Evolutionary conservation across 2,329 filamentous ascomycete species (phyloP).

Genomic region (Colletotrichum lentis): DNA sequence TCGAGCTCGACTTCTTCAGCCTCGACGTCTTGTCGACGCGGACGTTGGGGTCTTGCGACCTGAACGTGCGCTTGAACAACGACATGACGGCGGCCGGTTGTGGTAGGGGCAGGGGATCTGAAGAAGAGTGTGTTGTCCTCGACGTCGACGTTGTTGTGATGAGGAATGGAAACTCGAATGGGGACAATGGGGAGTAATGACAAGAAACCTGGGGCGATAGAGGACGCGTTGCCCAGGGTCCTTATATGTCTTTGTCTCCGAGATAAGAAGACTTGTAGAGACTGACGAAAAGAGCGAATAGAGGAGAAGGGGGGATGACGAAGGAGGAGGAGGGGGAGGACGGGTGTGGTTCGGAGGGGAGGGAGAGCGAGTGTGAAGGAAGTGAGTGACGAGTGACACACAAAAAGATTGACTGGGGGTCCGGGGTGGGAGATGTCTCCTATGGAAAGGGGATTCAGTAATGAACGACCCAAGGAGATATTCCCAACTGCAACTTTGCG

Average conservation of each 20-base stretch:
- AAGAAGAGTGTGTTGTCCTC: conserved; percentile 26
- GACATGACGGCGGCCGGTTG: conserved; percentile 61
- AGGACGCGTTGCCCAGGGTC: conserved; percentile 28
- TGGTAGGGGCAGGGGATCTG: conserved; percentile 26
- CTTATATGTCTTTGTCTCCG: conserved; percentile 35
- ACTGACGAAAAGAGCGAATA: conserved; percentile 62
- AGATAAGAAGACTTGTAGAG: conserved; percentile 49
- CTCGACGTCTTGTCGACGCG: conserved; percentile 89
- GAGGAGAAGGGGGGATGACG: conserved; percentile 29
- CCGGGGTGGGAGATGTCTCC: conserved; percentile 62
- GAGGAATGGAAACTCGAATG: conserved; percentile 38
- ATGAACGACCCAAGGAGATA: conserved; percentile 61
- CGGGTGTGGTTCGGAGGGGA: conserved; percentile 37
- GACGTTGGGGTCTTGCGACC: conserved; percentile 70
- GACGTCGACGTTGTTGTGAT: conserved; percentile 21
- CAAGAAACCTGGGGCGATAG: conserved; percentile 48
- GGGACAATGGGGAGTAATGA: conserved; percentile 44
- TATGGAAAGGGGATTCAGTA: conserved; percentile 46
- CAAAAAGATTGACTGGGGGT: conserved; percentile 60
- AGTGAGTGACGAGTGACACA: conserved; percentile 49
- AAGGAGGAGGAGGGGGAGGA: conserved; percentile 47
- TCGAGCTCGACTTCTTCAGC: conserved; percentile 68
- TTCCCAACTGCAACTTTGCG: conserved; percentile 64
- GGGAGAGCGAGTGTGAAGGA: conserved; percentile 47
- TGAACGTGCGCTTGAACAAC: conserved; percentile 88